These are phyloP conservation scores for Apiospora kogelbergensis DNA, from an alignment of 2,329 filamentous ascomycete genomes.

Conservation along the genomic window DNA sequence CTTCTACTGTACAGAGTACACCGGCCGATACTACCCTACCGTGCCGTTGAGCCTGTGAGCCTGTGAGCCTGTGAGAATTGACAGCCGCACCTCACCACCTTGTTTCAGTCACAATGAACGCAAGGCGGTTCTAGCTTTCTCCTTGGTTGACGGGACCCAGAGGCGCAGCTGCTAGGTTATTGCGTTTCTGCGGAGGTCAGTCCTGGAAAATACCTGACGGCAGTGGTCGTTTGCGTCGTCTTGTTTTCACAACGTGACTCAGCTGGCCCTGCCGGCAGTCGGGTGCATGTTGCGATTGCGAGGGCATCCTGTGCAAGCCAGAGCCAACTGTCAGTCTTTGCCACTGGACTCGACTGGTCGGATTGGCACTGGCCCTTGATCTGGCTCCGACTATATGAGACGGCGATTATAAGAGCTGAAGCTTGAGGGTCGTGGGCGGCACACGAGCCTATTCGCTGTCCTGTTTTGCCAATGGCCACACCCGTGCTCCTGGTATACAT, in stretches of 20 bases:
- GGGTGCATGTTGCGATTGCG: neutral
- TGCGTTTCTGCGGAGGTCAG: neutral
- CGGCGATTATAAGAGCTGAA: neutral
- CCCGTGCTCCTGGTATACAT: neutral
- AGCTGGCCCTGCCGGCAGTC: neutral
- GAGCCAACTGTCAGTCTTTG: conserved; percentile 3
- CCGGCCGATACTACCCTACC: neutral
- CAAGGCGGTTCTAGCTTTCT: neutral
- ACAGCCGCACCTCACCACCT: conserved; percentile 7
- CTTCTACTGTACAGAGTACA: neutral
- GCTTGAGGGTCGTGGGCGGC: neutral
- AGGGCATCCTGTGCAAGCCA: neutral
- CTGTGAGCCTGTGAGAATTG: neutral
- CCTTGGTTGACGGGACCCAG: neutral
- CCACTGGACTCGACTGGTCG: neutral
- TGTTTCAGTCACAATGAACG: neutral
- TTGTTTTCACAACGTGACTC: neutral
- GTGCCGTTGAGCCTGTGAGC: neutral
- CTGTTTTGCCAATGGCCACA: neutral
- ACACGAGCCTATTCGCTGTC: conserved; percentile 3
- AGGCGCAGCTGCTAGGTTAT: neutral
- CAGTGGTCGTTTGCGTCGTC: neutral
- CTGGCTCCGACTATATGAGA: neutral
- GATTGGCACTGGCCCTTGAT: neutral
- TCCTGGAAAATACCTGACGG: neutral